Evolutionary conservation across 768 basidiomycete genomes (phyloP).

Genomic region (Boletus rubroflammeus): DNA sequence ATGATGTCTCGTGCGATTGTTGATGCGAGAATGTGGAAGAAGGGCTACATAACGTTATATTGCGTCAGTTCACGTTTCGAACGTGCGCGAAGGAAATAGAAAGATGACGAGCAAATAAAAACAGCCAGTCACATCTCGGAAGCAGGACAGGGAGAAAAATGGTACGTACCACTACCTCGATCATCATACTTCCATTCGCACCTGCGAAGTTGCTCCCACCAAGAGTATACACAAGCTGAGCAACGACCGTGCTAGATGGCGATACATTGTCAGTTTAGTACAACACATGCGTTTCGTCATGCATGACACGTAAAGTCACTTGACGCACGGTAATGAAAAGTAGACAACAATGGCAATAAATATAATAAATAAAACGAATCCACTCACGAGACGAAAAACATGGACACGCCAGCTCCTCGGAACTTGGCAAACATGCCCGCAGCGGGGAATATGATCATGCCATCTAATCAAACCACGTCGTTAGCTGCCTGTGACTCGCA

Average conservation of each 20-base stretch:
- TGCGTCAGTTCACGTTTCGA: background rate
- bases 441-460: conserved; percentile 94
- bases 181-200: conserved; percentile 97
- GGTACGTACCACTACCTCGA: conserved; percentile 84
- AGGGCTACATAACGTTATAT: conserved; percentile 53
- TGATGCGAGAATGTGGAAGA: conserved; percentile 89
- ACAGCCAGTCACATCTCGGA: background rate
- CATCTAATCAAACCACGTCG: conserved; percentile 48
- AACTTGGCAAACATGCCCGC: conserved; percentile 74
- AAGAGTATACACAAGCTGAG: conserved; percentile 80
- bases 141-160: background rate
- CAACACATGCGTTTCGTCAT: background rate
- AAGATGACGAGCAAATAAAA: background rate
- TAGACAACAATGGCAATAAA: background rate
- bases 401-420: conserved; percentile 87
- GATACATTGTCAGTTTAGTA: background rate
- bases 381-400: conserved; percentile 85
- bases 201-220: conserved; percentile 89
- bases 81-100: background rate
- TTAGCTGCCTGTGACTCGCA: background rate
- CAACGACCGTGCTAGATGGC: conserved; percentile 55
- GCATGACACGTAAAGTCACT: background rate
- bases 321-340: conserved; percentile 5
- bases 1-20: conserved; percentile 64
- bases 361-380: background rate